These are phyloP conservation scores for Eimeria necatrix DNA, from an alignment of 169 alveolate genomes.

Conservation along the genomic window DNA sequence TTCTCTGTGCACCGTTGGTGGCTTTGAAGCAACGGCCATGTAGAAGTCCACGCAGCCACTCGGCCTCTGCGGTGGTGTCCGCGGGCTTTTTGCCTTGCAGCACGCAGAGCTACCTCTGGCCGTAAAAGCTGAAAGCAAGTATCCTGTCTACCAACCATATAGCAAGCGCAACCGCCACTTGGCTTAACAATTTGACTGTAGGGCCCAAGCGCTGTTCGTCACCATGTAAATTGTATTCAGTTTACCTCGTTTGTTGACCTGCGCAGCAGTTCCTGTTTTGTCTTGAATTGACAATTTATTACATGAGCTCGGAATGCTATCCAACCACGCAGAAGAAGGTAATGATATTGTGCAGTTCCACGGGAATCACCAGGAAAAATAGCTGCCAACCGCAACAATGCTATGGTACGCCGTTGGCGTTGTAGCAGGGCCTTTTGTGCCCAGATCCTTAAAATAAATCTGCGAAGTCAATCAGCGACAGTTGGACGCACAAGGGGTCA, in stretches of 20 bases:
- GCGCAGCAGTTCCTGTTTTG: not conserved
- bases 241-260: not conserved
- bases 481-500: not conserved
- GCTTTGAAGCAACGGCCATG: too few relatives aligned
- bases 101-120: too few relatives aligned
- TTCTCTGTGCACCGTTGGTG: too few relatives aligned
- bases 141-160: too few relatives aligned
- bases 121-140: too few relatives aligned
- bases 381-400: constrained; percentile 20
- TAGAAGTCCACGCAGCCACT: too few relatives aligned
- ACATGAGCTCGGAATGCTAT: not conserved
- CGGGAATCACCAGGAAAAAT: not conserved
- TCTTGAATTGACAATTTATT: not conserved
- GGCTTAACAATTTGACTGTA: too few relatives aligned
- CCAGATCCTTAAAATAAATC: constrained; percentile 42
- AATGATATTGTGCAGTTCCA: not conserved
- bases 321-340: constrained; percentile 39
- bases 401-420: constrained; percentile 31
- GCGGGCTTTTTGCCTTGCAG: too few relatives aligned
- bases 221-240: not conserved
- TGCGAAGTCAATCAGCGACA: not conserved
- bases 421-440: constrained; percentile 35
- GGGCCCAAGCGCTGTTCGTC: too few relatives aligned
- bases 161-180: too few relatives aligned
- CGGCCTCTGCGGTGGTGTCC: too few relatives aligned